Conservation (phyloP, 2,329 filamentous ascomycete species). For the Colletotrichum sp. region DNA sequence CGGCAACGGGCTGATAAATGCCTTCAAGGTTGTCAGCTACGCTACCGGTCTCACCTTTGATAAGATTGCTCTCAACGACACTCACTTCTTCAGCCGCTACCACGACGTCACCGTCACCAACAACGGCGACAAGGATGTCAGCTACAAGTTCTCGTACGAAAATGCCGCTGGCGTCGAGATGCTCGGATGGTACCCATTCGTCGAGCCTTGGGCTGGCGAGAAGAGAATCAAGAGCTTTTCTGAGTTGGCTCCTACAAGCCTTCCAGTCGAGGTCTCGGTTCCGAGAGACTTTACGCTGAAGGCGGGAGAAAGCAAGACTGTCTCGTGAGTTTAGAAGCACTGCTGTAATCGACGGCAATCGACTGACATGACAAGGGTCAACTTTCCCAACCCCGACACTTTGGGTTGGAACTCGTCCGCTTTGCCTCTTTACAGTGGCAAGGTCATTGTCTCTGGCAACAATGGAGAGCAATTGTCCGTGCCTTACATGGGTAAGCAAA, state of each 20-base stretch:
- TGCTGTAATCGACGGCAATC: neutral
- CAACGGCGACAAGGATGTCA: slow-evolving; percentile 33
- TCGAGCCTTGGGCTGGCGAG: neutral
- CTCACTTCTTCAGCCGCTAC: slow-evolving; percentile 37
- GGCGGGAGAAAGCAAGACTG: slow-evolving; percentile 27
- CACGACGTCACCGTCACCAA: slow-evolving; percentile 38
- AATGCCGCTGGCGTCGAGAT: slow-evolving; percentile 42
- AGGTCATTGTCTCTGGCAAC: slow-evolving; percentile 32
- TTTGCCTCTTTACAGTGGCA: slow-evolving; percentile 38
- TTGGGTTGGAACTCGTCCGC: slow-evolving; percentile 29
- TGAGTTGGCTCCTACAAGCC: slow-evolving; percentile 24
- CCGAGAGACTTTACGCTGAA: slow-evolving; percentile 27
- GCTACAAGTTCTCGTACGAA: slow-evolving; percentile 33
- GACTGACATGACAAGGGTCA: slow-evolving; percentile 22
- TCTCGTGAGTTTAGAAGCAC: slow-evolving; percentile 18
- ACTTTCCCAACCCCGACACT: slow-evolving; percentile 31
- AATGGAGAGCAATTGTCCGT: slow-evolving; percentile 36
- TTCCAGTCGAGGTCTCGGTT: slow-evolving; percentile 23
- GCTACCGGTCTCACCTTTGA: slow-evolving; percentile 39
- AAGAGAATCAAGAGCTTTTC: slow-evolving; percentile 24
- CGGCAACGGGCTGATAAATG: slow-evolving; percentile 47
- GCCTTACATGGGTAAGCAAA: slow-evolving; percentile 32
- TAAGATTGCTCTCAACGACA: slow-evolving; percentile 49
- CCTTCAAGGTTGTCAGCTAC: slow-evolving; percentile 44
- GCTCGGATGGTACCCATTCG: slow-evolving; percentile 20